phyloP scores from a whole-genome alignment of 257 asterid species.

The Penstemon davidsonii region DNA sequence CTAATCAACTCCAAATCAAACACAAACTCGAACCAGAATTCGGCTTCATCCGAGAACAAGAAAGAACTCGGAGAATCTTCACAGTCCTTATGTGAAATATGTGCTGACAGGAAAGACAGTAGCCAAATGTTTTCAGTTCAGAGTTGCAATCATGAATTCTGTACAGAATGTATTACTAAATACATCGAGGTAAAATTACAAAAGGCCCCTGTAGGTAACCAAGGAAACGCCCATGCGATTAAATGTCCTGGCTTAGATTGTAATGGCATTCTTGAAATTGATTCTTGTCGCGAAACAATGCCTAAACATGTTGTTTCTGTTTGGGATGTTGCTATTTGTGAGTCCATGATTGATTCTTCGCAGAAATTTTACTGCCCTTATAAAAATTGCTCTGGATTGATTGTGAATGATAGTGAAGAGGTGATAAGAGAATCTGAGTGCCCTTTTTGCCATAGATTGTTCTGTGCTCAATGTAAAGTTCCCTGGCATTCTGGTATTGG shows the following conservation, averaged over 20 bases:
- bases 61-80: too few relatives aligned
- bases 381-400: too few relatives aligned
- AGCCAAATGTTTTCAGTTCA: slow-evolving; percentile 24
- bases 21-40: neutral
- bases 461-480: slow-evolving; percentile 31
- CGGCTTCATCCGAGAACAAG: neutral
- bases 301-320: too few relatives aligned
- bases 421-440: too few relatives aligned
- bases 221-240: neutral
- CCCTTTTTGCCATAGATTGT: slow-evolving; percentile 14
- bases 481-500: slow-evolving; percentile 29
- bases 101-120: slow-evolving; percentile 33
- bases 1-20: slow-evolving; percentile 22
- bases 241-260: too few relatives aligned
- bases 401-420: too few relatives aligned
- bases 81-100: slow-evolving; percentile 31
- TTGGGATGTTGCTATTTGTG: too few relatives aligned
- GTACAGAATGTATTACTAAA: slow-evolving; percentile 32
- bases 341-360: too few relatives aligned
- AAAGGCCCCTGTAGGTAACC: neutral
- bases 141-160: slow-evolving; percentile 31
- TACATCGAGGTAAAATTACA: slow-evolving; percentile 24
- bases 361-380: too few relatives aligned
- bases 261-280: too few relatives aligned
- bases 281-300: too few relatives aligned